Base-by-base conservation (phyloP, 192 early-diverging fungal species). In the Coemansia sp. region DNA sequence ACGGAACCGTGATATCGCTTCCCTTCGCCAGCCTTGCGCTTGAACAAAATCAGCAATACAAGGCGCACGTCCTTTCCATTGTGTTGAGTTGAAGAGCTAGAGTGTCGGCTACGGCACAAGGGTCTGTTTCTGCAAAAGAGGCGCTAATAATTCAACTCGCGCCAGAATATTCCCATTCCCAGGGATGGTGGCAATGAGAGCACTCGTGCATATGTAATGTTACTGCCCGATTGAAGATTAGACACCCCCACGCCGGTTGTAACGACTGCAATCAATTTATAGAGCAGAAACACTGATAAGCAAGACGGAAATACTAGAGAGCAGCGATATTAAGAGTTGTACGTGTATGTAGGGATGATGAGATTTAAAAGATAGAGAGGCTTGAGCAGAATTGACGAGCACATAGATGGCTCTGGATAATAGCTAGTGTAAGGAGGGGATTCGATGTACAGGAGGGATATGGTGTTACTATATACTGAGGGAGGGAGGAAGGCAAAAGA, bases 371-470 rank as follows among this genome's bases (percentile, higher is more conserved):
- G 54, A 35, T 34, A 57, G n/a, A 50, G 40, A 41, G 40, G 40
- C 3, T 9, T 11, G 10, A 41, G 40, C 6, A 41, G 40, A 41
- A 41, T 41, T 41, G 40, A 14, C 3, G 19, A 50, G 46, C 46
- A 50, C 46, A n/a, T 16, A 34, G 5, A 14, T 34, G 54, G 54
- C 54, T 57, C 31, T 57, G 29, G 54, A 57, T 57, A 57, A 57
- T 34, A 57, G 54, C 63, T 64, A 41, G 27, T 29, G 31, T 46
- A 41, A 19, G 67, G 45, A 46, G 27, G 31, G 8, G 31, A n/a
- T 44, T 59, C 41, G 66, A 67, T 67, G n/a, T 67, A 67, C 66
- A 67, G 9, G 65, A 40, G 40, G 11, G 41, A 31, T n/a, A 29
- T 40, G 39, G 36, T 9, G 42, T 56, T 60, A 60, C 9, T 61